A percentile compares a stretch with the other conserved stretches of the same genome.
phyloP scores from a whole-genome alignment of 768 basidiomycete species.

The Lactifluus subvellereus region DNA sequence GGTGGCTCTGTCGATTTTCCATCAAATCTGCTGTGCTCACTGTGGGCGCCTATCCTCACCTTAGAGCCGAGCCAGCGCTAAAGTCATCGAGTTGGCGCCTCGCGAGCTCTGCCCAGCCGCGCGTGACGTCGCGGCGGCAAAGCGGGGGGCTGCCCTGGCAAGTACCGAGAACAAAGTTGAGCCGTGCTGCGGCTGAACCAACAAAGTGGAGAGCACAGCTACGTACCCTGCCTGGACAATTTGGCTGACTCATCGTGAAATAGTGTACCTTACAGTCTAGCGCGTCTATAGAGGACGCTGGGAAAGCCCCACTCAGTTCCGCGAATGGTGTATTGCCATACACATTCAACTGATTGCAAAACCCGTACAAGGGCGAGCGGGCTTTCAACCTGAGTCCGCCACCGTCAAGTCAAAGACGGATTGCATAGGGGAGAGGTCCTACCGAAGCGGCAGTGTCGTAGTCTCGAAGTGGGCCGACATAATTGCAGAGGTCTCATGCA shows the following conservation, averaged over 20 bases:
- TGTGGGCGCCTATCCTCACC: constrained; percentile 31
- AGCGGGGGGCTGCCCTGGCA: constrained; percentile 28
- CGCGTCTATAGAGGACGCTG: constrained; percentile 31
- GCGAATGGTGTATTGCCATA: constrained; percentile 49
- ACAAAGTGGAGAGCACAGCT: not conserved
- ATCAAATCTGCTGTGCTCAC: not conserved
- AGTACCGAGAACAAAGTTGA: constrained; percentile 3
- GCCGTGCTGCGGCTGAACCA: not conserved
- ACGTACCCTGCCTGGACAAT: not conserved
- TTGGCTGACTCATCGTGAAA: constrained; percentile 36
- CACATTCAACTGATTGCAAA: constrained; percentile 48
- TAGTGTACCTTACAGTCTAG: constrained; percentile 33
- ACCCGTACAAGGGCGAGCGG: constrained; percentile 36
- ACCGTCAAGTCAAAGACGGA: not conserved
- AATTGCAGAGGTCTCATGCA: constrained; percentile 34
- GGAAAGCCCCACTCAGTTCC: constrained; percentile 51
- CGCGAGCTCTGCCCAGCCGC: constrained; percentile 47
- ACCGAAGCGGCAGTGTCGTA: constrained; percentile 34
- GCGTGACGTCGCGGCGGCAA: constrained; percentile 48
- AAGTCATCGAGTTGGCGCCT: constrained; percentile 38
- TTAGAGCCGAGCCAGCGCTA: constrained; percentile 34
- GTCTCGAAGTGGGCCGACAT: constrained; percentile 35
- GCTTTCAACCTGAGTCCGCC: constrained; percentile 33
- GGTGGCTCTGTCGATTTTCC: not conserved
- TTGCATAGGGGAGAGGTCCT: not conserved